Base-by-base conservation (phyloP, 1,284 basidiomycete genomes). In the Apiotrichum domesticum region DNA sequence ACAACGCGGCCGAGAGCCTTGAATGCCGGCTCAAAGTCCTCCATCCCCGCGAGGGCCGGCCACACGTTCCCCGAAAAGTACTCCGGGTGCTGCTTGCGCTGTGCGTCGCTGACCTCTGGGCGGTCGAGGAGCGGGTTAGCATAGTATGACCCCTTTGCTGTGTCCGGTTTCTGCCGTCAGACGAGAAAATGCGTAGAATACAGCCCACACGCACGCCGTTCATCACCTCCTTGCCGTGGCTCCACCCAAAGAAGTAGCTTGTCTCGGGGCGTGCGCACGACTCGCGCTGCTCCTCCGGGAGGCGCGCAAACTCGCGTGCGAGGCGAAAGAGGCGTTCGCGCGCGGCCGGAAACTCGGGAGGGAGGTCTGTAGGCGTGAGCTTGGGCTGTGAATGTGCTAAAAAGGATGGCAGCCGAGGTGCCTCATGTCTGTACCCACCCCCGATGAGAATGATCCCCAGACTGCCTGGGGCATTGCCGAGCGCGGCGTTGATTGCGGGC, bases 181-280 rank as follows among this genome's bases (percentile, higher is more conserved):
- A 21, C 21, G 21, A 21, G 21, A 21, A 21, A 21, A 21, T 21
- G 21, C 21, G 21, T 21, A 21, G 21, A 21, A 21, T 21, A 21
- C 40, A 6, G 34, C 15, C 14, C 14, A 3, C 0, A 62, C 74
- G 64, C 64, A 87, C 88, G 82, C 91, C 91, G 66, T 95, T 95
- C 91, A 95, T 95, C 42, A 93, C 84, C 80, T 96, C 92, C 81
- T 94, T 94, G 52, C 92, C 92, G 75, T 92, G 88, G 44, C 87
- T 89, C 92, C 92, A 96, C 21, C 92, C 92, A 73, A 92, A 94
- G 41, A 66, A 58, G 63, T 76, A 79, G 11, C 63, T 65, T 21
- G 65, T 66, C 32, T 74, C 68, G 9, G 72, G 68, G 34, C 67
- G 54, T 1, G 84, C 82, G 68, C 90, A 88, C 54, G 80, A 81